These are phyloP conservation scores for Diplodia sapinea DNA, from an alignment of 2,329 filamentous ascomycete genomes.

Conservation along the genomic window DNA sequence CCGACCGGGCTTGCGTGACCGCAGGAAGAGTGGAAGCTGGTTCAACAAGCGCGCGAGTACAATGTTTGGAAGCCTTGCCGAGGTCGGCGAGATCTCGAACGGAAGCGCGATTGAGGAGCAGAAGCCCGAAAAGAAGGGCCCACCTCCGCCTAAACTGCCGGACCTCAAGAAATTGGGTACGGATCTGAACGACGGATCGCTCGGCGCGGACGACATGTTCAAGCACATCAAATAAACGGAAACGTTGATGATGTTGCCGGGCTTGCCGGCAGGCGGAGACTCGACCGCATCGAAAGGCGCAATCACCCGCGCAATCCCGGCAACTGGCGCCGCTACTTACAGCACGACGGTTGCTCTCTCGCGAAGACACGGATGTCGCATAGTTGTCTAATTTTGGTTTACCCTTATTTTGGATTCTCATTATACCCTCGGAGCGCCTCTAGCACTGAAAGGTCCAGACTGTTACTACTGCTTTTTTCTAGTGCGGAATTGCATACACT, in stretches of 20 bases:
- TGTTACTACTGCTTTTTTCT: constrained; percentile 28
- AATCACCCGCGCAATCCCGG: background rate
- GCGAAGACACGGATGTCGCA: background rate
- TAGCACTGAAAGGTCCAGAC: constrained; percentile 31
- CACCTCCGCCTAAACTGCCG: constrained; percentile 49
- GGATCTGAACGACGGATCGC: constrained; percentile 21
- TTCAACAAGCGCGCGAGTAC: constrained; percentile 49
- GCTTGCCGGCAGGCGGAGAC: background rate
- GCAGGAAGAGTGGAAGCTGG: constrained; percentile 49
- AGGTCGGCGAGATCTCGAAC: constrained; percentile 35
- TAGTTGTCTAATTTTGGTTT: constrained; percentile 22
- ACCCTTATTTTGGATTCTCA: constrained; percentile 30
- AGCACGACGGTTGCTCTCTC: background rate
- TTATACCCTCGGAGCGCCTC: constrained; percentile 32
- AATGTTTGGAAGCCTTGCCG: constrained; percentile 44
- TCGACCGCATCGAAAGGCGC: constrained; percentile 6
- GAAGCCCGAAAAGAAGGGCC: constrained; percentile 43
- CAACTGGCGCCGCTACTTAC: background rate
- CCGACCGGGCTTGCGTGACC: constrained; percentile 9
- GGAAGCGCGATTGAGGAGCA: constrained; percentile 32
- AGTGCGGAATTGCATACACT: constrained; percentile 20
- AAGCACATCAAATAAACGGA: constrained; percentile 31
- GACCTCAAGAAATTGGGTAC: constrained; percentile 45
- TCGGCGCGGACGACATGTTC: constrained; percentile 30
- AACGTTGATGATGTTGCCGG: background rate